A percentile compares a stretch with the other conserved stretches of the same genome.
phyloP scores from a whole-genome alignment of 768 basidiomycete species.

The Neoboletus subvelutipes region DNA sequence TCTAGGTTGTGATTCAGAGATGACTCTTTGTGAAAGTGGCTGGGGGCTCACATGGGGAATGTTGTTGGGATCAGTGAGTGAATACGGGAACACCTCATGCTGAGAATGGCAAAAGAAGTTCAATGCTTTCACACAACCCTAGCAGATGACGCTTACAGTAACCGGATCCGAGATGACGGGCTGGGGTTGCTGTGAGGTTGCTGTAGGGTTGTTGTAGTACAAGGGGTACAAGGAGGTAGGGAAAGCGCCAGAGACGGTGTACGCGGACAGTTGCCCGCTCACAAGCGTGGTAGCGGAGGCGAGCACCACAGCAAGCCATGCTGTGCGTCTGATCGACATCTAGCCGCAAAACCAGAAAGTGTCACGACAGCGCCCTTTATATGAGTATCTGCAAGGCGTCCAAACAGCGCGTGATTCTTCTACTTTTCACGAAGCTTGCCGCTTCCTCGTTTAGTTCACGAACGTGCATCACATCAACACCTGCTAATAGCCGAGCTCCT shows the following conservation, averaged over 20 bases:
- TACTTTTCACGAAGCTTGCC: conserved; percentile 10
- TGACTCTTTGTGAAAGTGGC: neutral
- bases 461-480: conserved; percentile 20
- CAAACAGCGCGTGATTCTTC: neutral
- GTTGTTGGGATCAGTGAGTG: conserved; percentile 60
- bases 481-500: neutral
- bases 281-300: conserved; percentile 2
- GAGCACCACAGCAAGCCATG: conserved; percentile 6
- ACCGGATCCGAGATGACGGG: conserved; percentile 77
- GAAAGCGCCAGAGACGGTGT: conserved; percentile 58
- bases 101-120: conserved; percentile 26
- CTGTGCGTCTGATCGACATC: conserved; percentile 13
- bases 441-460: conserved; percentile 4
- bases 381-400: neutral
- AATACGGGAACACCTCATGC: conserved; percentile 57
- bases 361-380: conserved; percentile 5
- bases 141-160: conserved; percentile 39
- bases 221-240: conserved; percentile 55
- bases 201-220: conserved; percentile 74
- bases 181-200: conserved; percentile 69
- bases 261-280: conserved; percentile 27
- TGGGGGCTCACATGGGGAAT: conserved; percentile 46
- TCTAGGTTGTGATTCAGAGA: conserved; percentile 28
- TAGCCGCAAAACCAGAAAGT: neutral
- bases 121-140: neutral